Conservation (phyloP, 257 asterid species). For the Paulownia fortunei region DNA sequence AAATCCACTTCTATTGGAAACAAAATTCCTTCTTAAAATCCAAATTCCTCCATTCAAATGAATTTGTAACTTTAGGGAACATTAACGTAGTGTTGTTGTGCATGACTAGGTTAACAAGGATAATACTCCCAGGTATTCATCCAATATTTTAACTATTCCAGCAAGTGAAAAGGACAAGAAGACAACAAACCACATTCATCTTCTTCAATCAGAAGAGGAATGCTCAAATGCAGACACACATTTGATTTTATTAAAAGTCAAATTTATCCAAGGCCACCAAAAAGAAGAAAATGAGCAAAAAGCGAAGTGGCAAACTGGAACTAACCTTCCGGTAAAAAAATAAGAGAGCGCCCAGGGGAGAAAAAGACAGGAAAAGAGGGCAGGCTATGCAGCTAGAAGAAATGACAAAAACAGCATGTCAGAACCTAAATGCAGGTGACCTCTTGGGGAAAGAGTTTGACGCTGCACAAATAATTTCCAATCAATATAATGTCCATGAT, state of each 20-base stretch:
- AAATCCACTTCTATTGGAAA: too few species aligned
- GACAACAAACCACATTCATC: not conserved
- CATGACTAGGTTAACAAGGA: too few species aligned
- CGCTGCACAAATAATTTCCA: not conserved
- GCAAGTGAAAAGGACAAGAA: not conserved
- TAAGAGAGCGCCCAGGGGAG: not conserved
- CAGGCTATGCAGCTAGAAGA: not conserved
- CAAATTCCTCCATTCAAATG: too few species aligned
- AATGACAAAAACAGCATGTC: not conserved
- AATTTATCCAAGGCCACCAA: not conserved
- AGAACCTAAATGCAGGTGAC: not conserved
- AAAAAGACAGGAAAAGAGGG: not conserved
- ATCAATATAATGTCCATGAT: too few species aligned
- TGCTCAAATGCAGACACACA: not conserved
- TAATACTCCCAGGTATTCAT: not conserved
- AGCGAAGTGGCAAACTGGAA: not conserved
- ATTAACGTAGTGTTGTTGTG: too few species aligned
- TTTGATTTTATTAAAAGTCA: not conserved
- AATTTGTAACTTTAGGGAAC: too few species aligned
- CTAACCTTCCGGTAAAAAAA: not conserved
- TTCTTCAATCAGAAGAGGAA: not conserved
- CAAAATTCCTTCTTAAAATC: too few species aligned
- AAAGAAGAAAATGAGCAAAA: not conserved
- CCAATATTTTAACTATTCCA: not conserved
- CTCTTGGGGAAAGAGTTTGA: not conserved